These are phyloP conservation scores for Aurantiochytrium sp. DNA, from an alignment of 108 stramenopile genomes.

Conservation along the genomic window DNA sequence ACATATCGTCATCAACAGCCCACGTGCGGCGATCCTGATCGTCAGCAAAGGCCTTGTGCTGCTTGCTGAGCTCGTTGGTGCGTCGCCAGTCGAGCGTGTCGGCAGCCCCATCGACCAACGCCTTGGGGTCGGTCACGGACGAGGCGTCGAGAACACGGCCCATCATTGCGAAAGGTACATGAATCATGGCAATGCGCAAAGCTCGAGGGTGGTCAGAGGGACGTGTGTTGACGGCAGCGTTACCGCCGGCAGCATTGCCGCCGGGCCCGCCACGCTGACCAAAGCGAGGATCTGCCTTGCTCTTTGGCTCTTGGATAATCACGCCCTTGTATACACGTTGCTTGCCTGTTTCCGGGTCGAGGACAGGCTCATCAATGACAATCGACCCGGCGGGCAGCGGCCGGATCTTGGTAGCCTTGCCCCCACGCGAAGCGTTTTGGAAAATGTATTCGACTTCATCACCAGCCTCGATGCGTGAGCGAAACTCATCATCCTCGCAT, in stretches of 20 bases:
- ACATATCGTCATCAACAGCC: background rate
- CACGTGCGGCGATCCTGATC: background rate
- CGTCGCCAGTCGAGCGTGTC: conserved; percentile 9
- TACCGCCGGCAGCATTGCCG: background rate
- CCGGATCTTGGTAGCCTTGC: background rate
- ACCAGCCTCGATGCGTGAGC: background rate
- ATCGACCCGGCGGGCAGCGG: background rate
- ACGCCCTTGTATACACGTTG: background rate
- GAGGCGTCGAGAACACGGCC: background rate
- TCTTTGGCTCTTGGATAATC: background rate
- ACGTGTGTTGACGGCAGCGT: background rate
- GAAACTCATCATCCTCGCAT: background rate
- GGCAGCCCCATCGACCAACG: background rate
- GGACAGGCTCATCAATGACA: background rate
- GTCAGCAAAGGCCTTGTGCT: background rate
- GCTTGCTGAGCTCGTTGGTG: background rate
- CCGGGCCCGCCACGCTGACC: background rate
- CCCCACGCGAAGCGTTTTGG: background rate
- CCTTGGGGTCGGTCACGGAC: background rate
- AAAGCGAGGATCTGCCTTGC: background rate
- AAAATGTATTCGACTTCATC: background rate
- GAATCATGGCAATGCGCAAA: background rate
- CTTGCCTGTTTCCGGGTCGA: background rate
- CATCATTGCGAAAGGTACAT: background rate
- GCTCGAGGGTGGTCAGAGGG: background rate